A percentile compares a stretch with the other conserved stretches of the same genome.
phyloP scores from a whole-genome alignment of 2,329 filamentous ascomycete species.

The Pseudocercospora fuligena region DNA sequence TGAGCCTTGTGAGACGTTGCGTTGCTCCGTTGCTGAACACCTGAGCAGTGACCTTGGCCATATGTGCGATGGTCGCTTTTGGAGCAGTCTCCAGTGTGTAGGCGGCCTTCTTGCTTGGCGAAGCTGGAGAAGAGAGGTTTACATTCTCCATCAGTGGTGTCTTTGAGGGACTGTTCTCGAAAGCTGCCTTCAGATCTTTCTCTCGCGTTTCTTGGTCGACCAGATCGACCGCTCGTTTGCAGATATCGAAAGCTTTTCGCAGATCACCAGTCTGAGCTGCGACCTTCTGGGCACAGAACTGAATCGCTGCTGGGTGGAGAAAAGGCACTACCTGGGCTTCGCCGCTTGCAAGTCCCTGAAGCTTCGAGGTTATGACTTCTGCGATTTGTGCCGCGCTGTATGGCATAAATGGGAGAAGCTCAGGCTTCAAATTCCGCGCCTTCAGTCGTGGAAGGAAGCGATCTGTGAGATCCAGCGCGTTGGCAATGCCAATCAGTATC shows the following conservation, averaged over 20 bases:
- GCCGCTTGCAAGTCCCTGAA: constrained; percentile 66
- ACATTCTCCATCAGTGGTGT: constrained; percentile 79
- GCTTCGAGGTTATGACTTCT: constrained; percentile 79
- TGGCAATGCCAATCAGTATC: constrained; percentile 89
- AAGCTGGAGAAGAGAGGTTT: constrained; percentile 68
- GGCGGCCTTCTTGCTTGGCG: constrained; percentile 48
- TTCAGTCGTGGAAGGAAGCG: constrained; percentile 93
- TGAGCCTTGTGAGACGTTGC: constrained; percentile 83
- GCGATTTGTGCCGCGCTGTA: constrained; percentile 89
- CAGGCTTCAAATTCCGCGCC: constrained; percentile 86
- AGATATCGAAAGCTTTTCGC: constrained; percentile 93
- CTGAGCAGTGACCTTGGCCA: constrained; percentile 87
- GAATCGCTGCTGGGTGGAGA: constrained; percentile 89
- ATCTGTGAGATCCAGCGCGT: constrained; percentile 93
- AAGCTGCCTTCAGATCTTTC: constrained; percentile 68
- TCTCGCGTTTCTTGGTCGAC: constrained; percentile 82
- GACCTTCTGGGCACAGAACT: constrained; percentile 92
- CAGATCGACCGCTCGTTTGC: constrained; percentile 84
- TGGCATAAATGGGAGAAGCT: constrained; percentile 87
- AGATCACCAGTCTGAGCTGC: constrained; percentile 92
- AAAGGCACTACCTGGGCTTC: constrained; percentile 69
- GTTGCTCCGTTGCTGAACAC: constrained; percentile 88
- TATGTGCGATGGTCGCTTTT: constrained; percentile 83
- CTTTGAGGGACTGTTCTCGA: constrained; percentile 67
- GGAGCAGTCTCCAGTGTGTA: constrained; percentile 81